These are phyloP conservation scores for Sordaria brevicollis DNA, from an alignment of 495 filamentous ascomycete genomes.

Conservation along the genomic window DNA sequence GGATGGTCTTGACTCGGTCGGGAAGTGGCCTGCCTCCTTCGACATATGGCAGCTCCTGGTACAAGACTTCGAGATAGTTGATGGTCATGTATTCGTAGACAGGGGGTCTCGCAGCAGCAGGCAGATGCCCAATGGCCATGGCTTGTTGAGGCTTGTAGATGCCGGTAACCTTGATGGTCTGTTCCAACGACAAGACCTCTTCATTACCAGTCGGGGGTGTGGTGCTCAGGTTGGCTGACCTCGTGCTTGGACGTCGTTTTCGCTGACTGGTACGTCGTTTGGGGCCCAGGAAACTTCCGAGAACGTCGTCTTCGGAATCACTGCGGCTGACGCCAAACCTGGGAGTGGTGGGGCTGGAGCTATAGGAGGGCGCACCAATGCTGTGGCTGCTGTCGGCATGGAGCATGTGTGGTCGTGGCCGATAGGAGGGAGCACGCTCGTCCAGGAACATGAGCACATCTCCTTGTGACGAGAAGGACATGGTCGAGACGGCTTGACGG, in stretches of 20 bases:
- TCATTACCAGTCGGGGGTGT: slow-evolving; percentile 48
- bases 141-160: slow-evolving; percentile 46
- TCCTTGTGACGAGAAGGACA: slow-evolving; percentile 50
- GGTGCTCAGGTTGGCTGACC: slow-evolving; percentile 35
- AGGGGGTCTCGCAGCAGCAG: slow-evolving; percentile 40
- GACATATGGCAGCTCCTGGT: slow-evolving; percentile 26
- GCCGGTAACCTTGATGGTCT: slow-evolving; percentile 47
- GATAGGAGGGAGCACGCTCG: slow-evolving; percentile 29
- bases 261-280: slow-evolving; percentile 26
- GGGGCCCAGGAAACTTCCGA: slow-evolving; percentile 49
- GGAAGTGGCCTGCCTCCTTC: slow-evolving; percentile 19
- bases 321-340: slow-evolving; percentile 48
- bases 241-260: slow-evolving; percentile 27
- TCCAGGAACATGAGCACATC: slow-evolving; percentile 49
- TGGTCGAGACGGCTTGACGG: slow-evolving; percentile 51
- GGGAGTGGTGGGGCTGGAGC: slow-evolving; percentile 32
- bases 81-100: slow-evolving; percentile 50
- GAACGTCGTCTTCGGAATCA: slow-evolving; percentile 55
- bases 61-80: slow-evolving; percentile 44
- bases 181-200: slow-evolving; percentile 49
- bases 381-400: slow-evolving; percentile 19
- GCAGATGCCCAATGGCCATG: slow-evolving; percentile 51
- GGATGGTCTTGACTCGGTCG: slow-evolving; percentile 38
- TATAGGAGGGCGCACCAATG: slow-evolving; percentile 25
- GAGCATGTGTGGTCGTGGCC: slow-evolving; percentile 24